Conservation (phyloP, 163 green algal species). For the Coccomyxa subellipsoidea region DNA sequence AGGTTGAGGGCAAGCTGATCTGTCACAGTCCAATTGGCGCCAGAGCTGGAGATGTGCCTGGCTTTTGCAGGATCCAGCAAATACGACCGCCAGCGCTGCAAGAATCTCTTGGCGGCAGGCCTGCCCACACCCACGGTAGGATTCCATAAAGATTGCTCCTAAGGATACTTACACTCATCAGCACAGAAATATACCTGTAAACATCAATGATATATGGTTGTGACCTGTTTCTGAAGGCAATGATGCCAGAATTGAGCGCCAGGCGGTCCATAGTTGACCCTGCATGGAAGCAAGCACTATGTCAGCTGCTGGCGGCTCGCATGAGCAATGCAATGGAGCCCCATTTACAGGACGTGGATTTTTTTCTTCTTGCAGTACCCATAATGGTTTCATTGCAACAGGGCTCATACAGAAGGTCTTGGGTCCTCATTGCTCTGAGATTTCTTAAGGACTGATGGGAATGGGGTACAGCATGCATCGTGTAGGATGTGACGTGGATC, state of each 20-base stretch:
- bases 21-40: slow-evolving; percentile 1
- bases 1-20: neutral
- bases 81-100: neutral
- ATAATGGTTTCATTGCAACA: too few relatives aligned
- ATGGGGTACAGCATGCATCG: too few relatives aligned
- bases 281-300: neutral
- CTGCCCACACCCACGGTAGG: neutral
- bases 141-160: neutral
- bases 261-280: neutral
- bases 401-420: neutral
- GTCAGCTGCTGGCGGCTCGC: neutral
- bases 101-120: neutral
- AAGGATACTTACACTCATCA: neutral
- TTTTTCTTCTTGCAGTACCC: too few relatives aligned
- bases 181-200: too few relatives aligned
- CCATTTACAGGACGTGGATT: neutral
- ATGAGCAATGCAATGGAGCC: neutral
- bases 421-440: neutral
- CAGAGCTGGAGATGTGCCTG: neutral
- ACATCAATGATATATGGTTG: neutral
- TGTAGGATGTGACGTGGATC: too few relatives aligned
- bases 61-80: neutral
- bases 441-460: neutral
- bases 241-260: neutral
- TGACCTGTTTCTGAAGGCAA: slow-evolving; percentile 2